Evolutionary conservation across 2,329 filamentous ascomycete genomes (phyloP), one percentile per base, ranked within the genome.

Genomic region (Fusarium abutilonis): DNA sequence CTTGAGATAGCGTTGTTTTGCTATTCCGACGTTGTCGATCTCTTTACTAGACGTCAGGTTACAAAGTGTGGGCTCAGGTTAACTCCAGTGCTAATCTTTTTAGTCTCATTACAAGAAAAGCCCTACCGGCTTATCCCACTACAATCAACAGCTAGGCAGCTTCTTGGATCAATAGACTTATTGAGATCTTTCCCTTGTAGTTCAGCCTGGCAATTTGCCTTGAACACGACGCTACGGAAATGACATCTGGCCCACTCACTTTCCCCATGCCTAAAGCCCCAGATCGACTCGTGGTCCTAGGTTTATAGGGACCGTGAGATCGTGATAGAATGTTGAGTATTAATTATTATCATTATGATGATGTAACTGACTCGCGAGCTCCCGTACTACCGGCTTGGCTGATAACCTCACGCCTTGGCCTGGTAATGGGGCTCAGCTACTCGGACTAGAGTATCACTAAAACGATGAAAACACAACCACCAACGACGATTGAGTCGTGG

Each of bases 61-160:
- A 4, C 17, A 21, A 31, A 7, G 35, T 26, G 21, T 19, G 35
- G n/a, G 11, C 15, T 28, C n/a, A 13, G 9, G 17, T 48, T 10
- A 13, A 15, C 47, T 34, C 17, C 23, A 23, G 28, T 23, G 23
- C 31, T 45, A 23, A 15, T 4, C 10, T 21, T 45, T 15, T n/a
- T n/a, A n/a, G 28, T 40, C 15, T 40, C 26, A 6, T 5, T 17
- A 14, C 7, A 11, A 29, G 19, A 34, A 52, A 23, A 31, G 15
- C 34, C 41, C 47, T 42, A 49, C 55, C 54, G 55, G 55, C 48
- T 55, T 60, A 23, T 21, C 41, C 41, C 9, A 60, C 28, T 48
- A 35, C 10, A 21, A 48, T 39, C 15, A 41, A 40, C 38, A 38
- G 23, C 6, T 8, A 26, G 23, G 8, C 8, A 2, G 54, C 42